Conservation (phyloP, 805 yeast species). For the Saturnispora quitensis region DNA sequence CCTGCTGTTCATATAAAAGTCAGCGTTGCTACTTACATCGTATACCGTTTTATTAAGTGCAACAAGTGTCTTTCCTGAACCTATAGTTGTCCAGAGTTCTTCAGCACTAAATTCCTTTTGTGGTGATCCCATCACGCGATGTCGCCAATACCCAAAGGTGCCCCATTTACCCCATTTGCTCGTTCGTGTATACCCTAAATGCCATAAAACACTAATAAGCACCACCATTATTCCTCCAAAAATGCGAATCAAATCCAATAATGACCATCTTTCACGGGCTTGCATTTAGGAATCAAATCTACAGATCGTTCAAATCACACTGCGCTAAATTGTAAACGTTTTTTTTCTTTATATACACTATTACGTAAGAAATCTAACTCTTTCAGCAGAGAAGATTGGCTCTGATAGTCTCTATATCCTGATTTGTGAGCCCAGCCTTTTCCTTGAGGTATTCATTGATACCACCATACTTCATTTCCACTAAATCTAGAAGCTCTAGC, state of each 20-base stretch:
- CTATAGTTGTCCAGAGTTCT: conserved; percentile 30
- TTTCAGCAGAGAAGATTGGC: background rate
- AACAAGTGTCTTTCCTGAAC: conserved; percentile 33
- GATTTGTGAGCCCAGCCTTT: conserved; percentile 34
- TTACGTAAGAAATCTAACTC: background rate
- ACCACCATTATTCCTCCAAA: background rate
- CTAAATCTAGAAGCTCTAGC: conserved; percentile 49
- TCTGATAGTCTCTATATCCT: conserved; percentile 25
- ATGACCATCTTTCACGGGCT: background rate
- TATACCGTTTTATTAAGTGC: conserved; percentile 53
- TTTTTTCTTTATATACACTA: background rate
- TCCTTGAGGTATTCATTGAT: conserved; percentile 37
- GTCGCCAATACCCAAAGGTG: conserved; percentile 32
- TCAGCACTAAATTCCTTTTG: conserved; percentile 31
- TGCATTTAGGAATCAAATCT: background rate
- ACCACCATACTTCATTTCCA: conserved; percentile 46
- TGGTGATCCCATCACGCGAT: conserved; percentile 12
- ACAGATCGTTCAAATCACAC: background rate
- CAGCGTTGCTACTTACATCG: conserved; percentile 47
- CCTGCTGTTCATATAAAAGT: conserved; percentile 38
- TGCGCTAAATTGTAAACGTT: background rate
- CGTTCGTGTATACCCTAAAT: background rate
- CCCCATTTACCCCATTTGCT: conserved; percentile 26
- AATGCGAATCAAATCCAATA: conserved; percentile 1
- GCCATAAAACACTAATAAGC: background rate